Evolutionary conservation across 2,329 filamentous ascomycete species (phyloP).

Genomic region (Fusarium sp.): DNA sequence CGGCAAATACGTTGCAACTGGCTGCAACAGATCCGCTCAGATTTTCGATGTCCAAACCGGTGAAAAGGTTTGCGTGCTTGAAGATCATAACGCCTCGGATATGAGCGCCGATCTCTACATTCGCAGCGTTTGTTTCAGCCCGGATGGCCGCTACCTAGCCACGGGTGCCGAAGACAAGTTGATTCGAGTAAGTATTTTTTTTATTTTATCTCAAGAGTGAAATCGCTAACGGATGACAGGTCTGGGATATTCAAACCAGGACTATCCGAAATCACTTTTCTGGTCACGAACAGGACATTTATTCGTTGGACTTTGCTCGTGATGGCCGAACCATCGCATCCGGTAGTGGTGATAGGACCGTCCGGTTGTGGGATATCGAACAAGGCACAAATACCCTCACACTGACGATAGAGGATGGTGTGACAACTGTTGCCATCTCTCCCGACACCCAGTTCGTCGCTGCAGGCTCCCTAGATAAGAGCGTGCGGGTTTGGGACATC

Average conservation of each 20-base stretch:
- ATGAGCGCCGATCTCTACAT: slow-evolving; percentile 96
- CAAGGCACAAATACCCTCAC: slow-evolving; percentile 84
- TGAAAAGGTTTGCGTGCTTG: slow-evolving; percentile 87
- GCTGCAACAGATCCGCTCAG: slow-evolving; percentile 98
- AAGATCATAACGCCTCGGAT: slow-evolving; percentile 84
- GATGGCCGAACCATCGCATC: slow-evolving; percentile 96
- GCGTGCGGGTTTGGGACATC: slow-evolving; percentile 96
- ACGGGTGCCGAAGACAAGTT: slow-evolving; percentile 98
- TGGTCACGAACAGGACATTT: slow-evolving; percentile 99
- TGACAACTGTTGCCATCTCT: slow-evolving; percentile 97
- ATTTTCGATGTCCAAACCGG: slow-evolving; percentile 95
- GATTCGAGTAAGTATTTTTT: slow-evolving; percentile 77
- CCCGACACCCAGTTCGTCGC: slow-evolving; percentile 95
- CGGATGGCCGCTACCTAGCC: slow-evolving; percentile 91
- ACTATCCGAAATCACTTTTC: slow-evolving; percentile 92
- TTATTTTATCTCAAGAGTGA: background rate
- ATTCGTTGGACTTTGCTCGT: slow-evolving; percentile 93
- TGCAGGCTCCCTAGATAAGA: slow-evolving; percentile 96
- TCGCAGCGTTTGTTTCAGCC: slow-evolving; percentile 97
- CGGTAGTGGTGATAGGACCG: slow-evolving; percentile 92
- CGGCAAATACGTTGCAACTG: slow-evolving; percentile 94
- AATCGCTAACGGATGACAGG: slow-evolving; percentile 64
- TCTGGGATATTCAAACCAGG: slow-evolving; percentile 91
- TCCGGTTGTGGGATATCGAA: slow-evolving; percentile 96
- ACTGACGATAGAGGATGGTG: slow-evolving; percentile 94